A percentile compares a stretch with the other conserved stretches of the same genome.
Evolutionary conservation across 192 early-diverging fungal species (phyloP).

Genomic region (Entomortierella lignicola): DNA sequence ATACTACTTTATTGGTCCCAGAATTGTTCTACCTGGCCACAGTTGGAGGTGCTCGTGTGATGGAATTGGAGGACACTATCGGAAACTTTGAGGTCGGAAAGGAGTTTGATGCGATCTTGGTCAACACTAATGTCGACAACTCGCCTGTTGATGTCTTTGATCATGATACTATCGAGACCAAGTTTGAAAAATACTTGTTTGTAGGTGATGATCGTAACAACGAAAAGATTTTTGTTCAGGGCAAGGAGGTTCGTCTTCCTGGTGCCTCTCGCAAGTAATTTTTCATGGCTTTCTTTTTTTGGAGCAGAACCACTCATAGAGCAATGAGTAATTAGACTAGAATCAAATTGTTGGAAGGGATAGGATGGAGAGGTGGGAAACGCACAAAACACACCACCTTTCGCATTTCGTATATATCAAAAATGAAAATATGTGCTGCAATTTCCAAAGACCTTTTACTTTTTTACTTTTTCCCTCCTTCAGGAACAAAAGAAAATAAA

Average conservation of each 20-base stretch:
- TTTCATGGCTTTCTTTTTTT: too few relatives aligned
- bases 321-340: too few relatives aligned
- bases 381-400: conserved; percentile 55
- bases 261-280: conserved; percentile 47
- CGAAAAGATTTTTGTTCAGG: conserved; percentile 82
- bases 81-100: conserved; percentile 92
- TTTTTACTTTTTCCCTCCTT: neutral
- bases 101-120: conserved; percentile 92
- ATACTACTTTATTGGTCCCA: conserved; percentile 66
- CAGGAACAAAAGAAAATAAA: too few relatives aligned
- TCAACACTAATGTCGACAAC: conserved; percentile 59
- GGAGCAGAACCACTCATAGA: too few relatives aligned
- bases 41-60: conserved; percentile 86
- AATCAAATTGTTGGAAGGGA: too few relatives aligned
- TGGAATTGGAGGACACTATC: conserved; percentile 75
- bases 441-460: neutral
- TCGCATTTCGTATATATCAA: conserved; percentile 34
- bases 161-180: conserved; percentile 61
- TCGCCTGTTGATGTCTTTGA: conserved; percentile 75
- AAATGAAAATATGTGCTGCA: conserved; percentile 56
- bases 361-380: conserved; percentile 44
- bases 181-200: conserved; percentile 92
- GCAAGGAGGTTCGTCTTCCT: conserved; percentile 62
- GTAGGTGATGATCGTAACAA: conserved; percentile 92
- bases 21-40: conserved; percentile 92